Percentiles rank a stretch among this genome's conserved stretches.
phyloP scores from a whole-genome alignment of 2,329 filamentous ascomycete species.

The Elsinoe batatas region DNA sequence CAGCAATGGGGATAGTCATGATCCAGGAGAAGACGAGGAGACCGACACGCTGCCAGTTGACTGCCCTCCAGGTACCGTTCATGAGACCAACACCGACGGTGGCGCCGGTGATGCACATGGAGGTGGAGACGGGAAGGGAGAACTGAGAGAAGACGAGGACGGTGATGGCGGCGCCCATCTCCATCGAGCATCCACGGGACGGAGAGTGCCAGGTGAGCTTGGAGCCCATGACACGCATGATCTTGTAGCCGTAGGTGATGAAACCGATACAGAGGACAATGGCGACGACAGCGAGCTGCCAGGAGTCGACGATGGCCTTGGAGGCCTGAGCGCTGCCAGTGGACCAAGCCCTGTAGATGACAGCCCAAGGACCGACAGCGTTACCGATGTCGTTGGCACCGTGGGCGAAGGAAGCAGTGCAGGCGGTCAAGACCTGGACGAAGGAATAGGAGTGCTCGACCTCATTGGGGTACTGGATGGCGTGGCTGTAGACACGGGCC shows the following conservation, averaged over 20 bases:
- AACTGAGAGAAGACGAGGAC: slow-evolving; percentile 55
- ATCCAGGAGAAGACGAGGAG: slow-evolving; percentile 54
- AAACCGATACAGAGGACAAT: slow-evolving; percentile 45
- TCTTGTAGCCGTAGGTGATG: slow-evolving; percentile 55
- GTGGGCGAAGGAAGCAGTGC: slow-evolving; percentile 63
- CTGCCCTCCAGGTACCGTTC: slow-evolving; percentile 47
- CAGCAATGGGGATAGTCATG: slow-evolving; percentile 49
- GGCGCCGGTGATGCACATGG: slow-evolving; percentile 54
- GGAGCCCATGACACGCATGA: slow-evolving; percentile 53
- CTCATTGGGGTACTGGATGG: slow-evolving; percentile 52
- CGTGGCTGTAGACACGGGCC: slow-evolving; percentile 46
- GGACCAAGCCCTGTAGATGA: slow-evolving; percentile 52
- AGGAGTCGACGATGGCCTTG: slow-evolving; percentile 59
- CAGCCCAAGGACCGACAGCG: slow-evolving; percentile 53
- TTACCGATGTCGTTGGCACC: slow-evolving; percentile 59
- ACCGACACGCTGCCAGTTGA: slow-evolving; percentile 54
- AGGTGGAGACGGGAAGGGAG: slow-evolving; percentile 53
- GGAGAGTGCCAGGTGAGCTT: slow-evolving; percentile 51
- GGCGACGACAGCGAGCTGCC: slow-evolving; percentile 64
- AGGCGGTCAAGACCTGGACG: slow-evolving; percentile 56
- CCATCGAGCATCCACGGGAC: slow-evolving; percentile 50
- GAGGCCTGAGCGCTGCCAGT: slow-evolving; percentile 39
- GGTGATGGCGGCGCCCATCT: slow-evolving; percentile 52
- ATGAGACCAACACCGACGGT: slow-evolving; percentile 55
- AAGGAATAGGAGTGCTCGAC: slow-evolving; percentile 57